Conservation (phyloP, 2,329 filamentous ascomycete genomes). For the Torrubiellomyces zombiae region DNA sequence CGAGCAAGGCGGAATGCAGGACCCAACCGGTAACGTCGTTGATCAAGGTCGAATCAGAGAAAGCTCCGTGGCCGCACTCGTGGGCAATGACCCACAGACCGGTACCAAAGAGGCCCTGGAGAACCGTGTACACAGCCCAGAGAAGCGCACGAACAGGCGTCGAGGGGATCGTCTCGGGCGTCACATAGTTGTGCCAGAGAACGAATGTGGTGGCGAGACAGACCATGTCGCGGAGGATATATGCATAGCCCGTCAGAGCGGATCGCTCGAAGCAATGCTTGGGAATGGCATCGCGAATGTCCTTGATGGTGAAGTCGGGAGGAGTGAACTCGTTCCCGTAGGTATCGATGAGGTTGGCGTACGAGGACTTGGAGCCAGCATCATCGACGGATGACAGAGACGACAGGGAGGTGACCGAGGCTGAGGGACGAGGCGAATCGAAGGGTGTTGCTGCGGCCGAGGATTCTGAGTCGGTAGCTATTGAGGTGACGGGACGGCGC, state of each 20-base stretch:
- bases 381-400: slow-evolving; percentile 57
- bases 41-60: slow-evolving; percentile 77
- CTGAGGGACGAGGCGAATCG: slow-evolving; percentile 42
- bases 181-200: slow-evolving; percentile 78
- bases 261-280: slow-evolving; percentile 94
- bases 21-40: slow-evolving; percentile 91
- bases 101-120: slow-evolving; percentile 87
- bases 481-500: slow-evolving; percentile 30
- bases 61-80: slow-evolving; percentile 94
- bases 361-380: slow-evolving; percentile 22
- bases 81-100: slow-evolving; percentile 94
- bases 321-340: slow-evolving; percentile 91
- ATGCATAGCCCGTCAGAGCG: slow-evolving; percentile 54
- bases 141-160: slow-evolving; percentile 46
- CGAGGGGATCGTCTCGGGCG: slow-evolving; percentile 64
- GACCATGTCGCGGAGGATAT: slow-evolving; percentile 68
- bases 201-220: slow-evolving; percentile 64
- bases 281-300: slow-evolving; percentile 92
- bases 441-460: slow-evolving; percentile 40
- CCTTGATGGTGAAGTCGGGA: slow-evolving; percentile 93
- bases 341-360: slow-evolving; percentile 65
- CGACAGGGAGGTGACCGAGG: slow-evolving; percentile 84
- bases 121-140: slow-evolving; percentile 51
- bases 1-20: slow-evolving; percentile 72
- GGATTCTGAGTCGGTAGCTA: slow-evolving; percentile 34